phyloP scores from a whole-genome alignment of 2,329 filamentous ascomycete species.

The Chrysoporthe cubensis region DNA sequence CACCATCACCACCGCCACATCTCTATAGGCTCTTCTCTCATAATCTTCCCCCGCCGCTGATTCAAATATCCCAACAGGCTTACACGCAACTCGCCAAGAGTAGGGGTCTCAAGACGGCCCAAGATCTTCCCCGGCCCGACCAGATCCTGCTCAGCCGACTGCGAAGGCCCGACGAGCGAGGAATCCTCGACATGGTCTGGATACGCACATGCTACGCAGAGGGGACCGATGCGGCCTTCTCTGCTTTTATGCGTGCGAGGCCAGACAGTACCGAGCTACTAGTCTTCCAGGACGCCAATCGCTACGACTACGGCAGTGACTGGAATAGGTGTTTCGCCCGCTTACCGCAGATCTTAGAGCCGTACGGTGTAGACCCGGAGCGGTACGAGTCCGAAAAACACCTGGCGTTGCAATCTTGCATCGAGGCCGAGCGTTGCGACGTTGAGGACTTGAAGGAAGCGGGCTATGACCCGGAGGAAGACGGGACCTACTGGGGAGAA shows the following conservation, averaged over 20 bases:
- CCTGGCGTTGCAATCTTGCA: background rate
- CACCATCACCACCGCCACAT: too few relatives aligned
- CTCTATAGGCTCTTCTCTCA: background rate
- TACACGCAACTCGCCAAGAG: background rate
- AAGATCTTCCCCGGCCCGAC: background rate
- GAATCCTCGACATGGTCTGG: background rate
- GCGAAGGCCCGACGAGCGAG: background rate
- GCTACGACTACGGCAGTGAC: background rate
- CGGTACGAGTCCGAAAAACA: background rate
- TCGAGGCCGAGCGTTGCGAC: background rate
- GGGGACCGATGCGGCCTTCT: conserved; percentile 1
- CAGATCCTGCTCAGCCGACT: background rate
- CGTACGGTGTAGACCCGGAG: background rate
- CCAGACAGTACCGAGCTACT: background rate
- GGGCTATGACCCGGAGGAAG: background rate
- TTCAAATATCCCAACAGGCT: background rate
- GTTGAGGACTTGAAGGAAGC: background rate
- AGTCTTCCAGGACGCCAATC: background rate
- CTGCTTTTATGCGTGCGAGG: background rate
- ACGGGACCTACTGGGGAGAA: background rate
- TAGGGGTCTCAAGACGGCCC: background rate
- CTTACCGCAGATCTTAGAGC: background rate
- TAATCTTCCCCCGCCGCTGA: too few relatives aligned
- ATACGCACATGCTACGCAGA: background rate
- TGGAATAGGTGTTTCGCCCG: background rate